Evolutionary conservation across 1,284 basidiomycete genomes (phyloP), one percentile per base, ranked within the genome.

Genomic region (Apiotrichum domesticum): DNA sequence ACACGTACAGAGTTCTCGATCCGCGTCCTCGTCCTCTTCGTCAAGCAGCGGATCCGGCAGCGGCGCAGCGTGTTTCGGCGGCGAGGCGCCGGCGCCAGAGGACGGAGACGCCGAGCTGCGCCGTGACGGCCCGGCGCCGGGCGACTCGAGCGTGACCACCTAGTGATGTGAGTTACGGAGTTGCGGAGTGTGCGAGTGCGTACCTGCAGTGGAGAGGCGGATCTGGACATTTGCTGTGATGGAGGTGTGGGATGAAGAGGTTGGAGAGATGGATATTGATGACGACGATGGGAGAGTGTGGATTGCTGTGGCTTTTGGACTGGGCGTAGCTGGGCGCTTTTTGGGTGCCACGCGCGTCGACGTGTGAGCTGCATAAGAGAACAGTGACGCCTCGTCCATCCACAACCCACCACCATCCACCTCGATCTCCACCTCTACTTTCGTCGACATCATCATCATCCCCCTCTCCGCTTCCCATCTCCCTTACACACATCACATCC

Each of bases 1-100:
- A n/a, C 11, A 51, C 50, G 6, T 69, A 68, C 46, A 74, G 46
- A 47, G 65, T 55, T 52, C 52, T 67, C 70, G 59, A 52, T 65
- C 61, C 21, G 60, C 56, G 15, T 57, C 62, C 55, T 54, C 59
- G 35, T 65, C 66, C 29, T 59, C 66, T 33, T 66, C 59, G 51
- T 64, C 59, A 21, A 63, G 56, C 14, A 69, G 56, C 21, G 65
- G 63, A 21, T 71, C 63, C 9, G 55, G 53, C 6, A 59, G 48
- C 3, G 50, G 45, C 7, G 52, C 41, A 41, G 52, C 48, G 43
- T 49, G 29, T 8, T 45, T 15, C 6, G 32, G 56, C 13, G 49
- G 52, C n/a, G 50, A 55, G 14, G 57, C 57, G 5, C 61, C 57
- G 4, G 58, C 55, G 33, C 51, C 58, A 5, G 56, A 54, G 13